Percentiles rank a stretch among this genome's conserved stretches.
Evolutionary conservation across 2,329 filamentous ascomycete species (phyloP).

Genomic region (Alternaria novae-zelandiae): DNA sequence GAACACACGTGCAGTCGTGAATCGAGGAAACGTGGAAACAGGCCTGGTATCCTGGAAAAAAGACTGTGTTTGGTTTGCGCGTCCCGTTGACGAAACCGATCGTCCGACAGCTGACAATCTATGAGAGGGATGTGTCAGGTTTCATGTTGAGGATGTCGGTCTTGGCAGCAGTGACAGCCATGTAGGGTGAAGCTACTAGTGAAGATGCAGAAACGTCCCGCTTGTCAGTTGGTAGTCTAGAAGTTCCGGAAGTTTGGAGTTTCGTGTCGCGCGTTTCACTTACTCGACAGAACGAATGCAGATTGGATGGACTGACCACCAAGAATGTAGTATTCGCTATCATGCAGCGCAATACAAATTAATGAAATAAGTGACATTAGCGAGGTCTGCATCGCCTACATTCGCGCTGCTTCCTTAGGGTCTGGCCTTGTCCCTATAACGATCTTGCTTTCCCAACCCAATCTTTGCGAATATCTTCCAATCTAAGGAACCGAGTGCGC

Average conservation of each 20-base stretch:
- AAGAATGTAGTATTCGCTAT: neutral
- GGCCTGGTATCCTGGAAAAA: neutral
- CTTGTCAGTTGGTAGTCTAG: neutral
- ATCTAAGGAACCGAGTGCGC: neutral
- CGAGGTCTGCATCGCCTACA: neutral
- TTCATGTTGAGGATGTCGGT: neutral
- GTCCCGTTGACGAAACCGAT: neutral
- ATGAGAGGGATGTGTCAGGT: neutral
- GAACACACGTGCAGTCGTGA: neutral
- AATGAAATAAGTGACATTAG: neutral
- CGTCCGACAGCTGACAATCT: neutral
- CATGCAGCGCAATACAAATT: neutral
- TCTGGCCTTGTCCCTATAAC: neutral
- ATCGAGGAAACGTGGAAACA: neutral
- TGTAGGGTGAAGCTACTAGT: neutral
- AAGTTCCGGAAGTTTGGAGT: neutral
- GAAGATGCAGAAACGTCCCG: neutral
- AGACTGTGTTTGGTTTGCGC: neutral
- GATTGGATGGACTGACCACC: neutral
- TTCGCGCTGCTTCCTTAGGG: neutral
- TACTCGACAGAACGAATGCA: neutral
- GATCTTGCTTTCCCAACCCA: neutral
- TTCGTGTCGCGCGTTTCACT: neutral
- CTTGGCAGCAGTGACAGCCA: constrained; percentile 1
- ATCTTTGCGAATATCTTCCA: neutral